Percentiles rank a stretch among this genome's conserved stretches.
These are phyloP conservation scores for Chaetomiaceae sp. DNA, from an alignment of 2,329 filamentous ascomycete species.

Conservation along the genomic window DNA sequence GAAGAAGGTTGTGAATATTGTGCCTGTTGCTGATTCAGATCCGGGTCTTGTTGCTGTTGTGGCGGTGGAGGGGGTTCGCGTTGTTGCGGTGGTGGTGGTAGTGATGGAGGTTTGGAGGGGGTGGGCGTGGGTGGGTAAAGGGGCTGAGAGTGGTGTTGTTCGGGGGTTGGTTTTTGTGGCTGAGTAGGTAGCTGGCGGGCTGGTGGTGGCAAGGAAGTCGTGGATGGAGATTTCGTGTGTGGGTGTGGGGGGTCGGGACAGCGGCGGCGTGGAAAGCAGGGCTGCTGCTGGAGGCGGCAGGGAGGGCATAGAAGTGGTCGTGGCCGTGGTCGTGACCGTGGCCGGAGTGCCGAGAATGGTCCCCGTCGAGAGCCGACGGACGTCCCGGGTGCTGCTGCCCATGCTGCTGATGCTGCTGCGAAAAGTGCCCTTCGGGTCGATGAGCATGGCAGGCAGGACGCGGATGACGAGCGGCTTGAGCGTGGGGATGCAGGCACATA, in stretches of 20 bases:
- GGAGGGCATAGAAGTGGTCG: neutral
- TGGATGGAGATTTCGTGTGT: conserved; percentile 22
- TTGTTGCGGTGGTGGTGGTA: neutral
- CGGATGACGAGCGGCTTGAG: conserved; percentile 77
- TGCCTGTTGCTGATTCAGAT: neutral
- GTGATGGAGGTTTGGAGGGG: neutral
- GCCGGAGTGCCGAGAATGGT: too few species aligned
- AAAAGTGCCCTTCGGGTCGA: conserved; percentile 45
- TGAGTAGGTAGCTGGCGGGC: neutral
- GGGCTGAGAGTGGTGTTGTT: too few species aligned
- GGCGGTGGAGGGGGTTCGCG: too few species aligned
- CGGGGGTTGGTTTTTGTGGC: too few species aligned
- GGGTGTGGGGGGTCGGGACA: neutral
- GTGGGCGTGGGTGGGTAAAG: neutral
- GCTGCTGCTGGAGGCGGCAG: neutral
- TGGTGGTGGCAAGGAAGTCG: conserved; percentile 19
- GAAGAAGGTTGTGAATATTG: conserved; percentile 49
- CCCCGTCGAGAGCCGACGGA: too few species aligned
- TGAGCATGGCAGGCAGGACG: conserved; percentile 52
- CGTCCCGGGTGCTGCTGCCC: conserved; percentile 11
- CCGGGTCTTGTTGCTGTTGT: neutral
- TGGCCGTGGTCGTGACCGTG: too few species aligned
- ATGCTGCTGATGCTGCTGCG: conserved; percentile 29
- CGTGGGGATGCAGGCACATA: conserved; percentile 87
- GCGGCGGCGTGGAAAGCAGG: conserved; percentile 7